Evolutionary conservation across 2,329 filamentous ascomycete species (phyloP).

Genomic region (Trichoderma cornu-damae): DNA sequence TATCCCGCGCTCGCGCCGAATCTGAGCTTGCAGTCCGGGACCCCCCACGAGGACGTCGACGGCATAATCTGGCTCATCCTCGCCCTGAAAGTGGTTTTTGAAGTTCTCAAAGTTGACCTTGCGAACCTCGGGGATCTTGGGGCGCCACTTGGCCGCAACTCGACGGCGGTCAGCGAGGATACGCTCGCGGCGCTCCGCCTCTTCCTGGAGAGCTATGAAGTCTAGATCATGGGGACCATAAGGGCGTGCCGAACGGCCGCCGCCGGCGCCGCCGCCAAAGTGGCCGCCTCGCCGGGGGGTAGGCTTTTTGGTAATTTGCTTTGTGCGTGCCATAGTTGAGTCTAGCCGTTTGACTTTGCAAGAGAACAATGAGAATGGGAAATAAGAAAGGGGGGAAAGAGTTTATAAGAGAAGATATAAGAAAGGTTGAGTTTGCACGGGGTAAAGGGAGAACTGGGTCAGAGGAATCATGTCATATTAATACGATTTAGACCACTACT

Average conservation of each 20-base stretch:
- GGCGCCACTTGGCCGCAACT: conserved; percentile 35
- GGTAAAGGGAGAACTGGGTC: neutral
- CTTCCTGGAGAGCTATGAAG: conserved; percentile 31
- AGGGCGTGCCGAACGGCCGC: conserved; percentile 16
- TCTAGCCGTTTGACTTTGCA: neutral
- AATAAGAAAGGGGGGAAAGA: no score
- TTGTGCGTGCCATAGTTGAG: conserved; percentile 14
- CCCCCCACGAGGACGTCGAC: conserved; percentile 38
- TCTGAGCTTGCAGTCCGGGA: conserved; percentile 33
- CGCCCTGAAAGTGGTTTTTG: conserved; percentile 38
- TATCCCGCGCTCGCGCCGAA: conserved; percentile 36
- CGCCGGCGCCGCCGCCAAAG: neutral
- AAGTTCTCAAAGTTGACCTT: conserved; percentile 41
- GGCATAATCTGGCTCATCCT: conserved; percentile 35
- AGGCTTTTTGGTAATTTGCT: conserved; percentile 2
- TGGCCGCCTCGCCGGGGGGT: neutral
- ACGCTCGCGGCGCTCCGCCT: conserved; percentile 35
- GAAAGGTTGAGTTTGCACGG: neutral
- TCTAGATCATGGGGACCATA: conserved; percentile 28
- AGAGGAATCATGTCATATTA: neutral
- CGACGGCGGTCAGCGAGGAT: conserved; percentile 35
- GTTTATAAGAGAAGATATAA: no score
- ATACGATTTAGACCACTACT: neutral
- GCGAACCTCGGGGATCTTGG: conserved; percentile 39
- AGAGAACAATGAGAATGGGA: neutral